Evolutionary conservation across 2,329 filamentous ascomycete species (phyloP), one percentile per base, ranked within the genome.

Genomic region (Colletotrichum tanaceti): DNA sequence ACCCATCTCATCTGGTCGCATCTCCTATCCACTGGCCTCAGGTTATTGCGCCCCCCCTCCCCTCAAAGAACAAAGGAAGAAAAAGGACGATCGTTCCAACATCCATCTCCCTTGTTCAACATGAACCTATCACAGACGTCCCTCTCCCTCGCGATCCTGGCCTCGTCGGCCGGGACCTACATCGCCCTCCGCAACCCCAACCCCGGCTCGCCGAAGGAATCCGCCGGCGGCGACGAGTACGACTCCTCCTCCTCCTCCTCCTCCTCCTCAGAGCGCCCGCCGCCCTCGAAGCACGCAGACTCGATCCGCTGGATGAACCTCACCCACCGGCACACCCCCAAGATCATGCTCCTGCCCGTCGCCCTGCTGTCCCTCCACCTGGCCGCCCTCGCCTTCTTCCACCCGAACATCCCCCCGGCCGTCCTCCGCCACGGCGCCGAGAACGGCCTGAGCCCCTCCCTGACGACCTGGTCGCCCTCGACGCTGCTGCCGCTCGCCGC

Each of bases 381-480:
- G 71, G 61, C 69, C 14, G 63, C 62, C 20, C 70, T 77, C 3
- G 70, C 71, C 10, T 68, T 62, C 28, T 22, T 68, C 41, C 64
- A 74, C 24, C 76, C 75, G 11, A 7, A 63, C 41, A 59, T 73
- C 14, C 75, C 78, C 13, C 46, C 60, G 1, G 14, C 72, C 0
- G 61, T 49, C 28, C 55, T 79, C 5, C 70, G 73, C 28, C 50
- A 76, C 63, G 79, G 75, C n/a, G 65, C 66, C 5, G 70, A 72
- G n/a, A 80, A 80, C 57, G 69, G 71, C 3, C 66, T 82, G 10
- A 77, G 80, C 64, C 20, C 58, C 1, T 47, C 71, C 38, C 70
- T 78, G 13, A 64, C 80, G 38, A 80, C 79, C 7, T 82, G 80
- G 79, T 79, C 79, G 5, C 22, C 72, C 13, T 69, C 74, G 18